These are phyloP conservation scores for Hypoxylon fragiforme DNA, from an alignment of 495 filamentous ascomycete genomes.

Conservation along the genomic window DNA sequence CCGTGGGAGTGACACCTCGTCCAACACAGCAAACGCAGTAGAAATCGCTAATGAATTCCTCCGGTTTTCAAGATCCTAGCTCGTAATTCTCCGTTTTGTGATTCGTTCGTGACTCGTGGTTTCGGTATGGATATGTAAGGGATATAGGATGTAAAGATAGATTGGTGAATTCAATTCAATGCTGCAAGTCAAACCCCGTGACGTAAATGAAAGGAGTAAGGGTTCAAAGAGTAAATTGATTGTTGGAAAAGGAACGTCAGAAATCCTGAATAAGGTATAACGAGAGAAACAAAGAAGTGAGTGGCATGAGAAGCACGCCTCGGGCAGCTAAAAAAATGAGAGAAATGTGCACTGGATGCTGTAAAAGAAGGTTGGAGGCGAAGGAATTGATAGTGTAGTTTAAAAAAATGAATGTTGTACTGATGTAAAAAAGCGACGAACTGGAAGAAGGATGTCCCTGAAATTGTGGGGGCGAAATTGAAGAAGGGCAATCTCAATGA, in stretches of 20 bases:
- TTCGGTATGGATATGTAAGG: slow-evolving; percentile 6
- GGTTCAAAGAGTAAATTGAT: slow-evolving; percentile 14
- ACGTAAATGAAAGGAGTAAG: slow-evolving; percentile 27
- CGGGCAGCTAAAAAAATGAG: slow-evolving; percentile 15
- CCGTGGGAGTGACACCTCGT: slow-evolving; percentile 23
- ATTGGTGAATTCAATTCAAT: slow-evolving; percentile 3
- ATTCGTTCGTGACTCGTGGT: slow-evolving; percentile 9
- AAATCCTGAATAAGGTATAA: slow-evolving; percentile 20
- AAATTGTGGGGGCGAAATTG: slow-evolving; percentile 19
- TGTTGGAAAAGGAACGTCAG: slow-evolving; percentile 21
- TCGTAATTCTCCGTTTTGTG: slow-evolving; percentile 9
- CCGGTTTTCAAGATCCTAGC: background rate
- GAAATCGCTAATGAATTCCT: slow-evolving; percentile 1
- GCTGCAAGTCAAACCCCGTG: background rate
- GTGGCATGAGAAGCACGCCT: slow-evolving; percentile 11
- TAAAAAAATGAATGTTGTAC: background rate
- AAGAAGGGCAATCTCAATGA: slow-evolving; percentile 28
- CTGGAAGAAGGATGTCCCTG: too few relatives aligned
- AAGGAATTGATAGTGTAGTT: too few relatives aligned
- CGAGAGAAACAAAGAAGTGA: slow-evolving; percentile 26
- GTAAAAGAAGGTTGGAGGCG: slow-evolving; percentile 8
- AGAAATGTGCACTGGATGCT: background rate
- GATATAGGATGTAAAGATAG: slow-evolving; percentile 1
- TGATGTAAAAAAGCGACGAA: too few relatives aligned
- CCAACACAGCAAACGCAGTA: slow-evolving; percentile 13